These are phyloP conservation scores for Chlorella sp. DNA, from an alignment of 139 green algal species.

Conservation along the genomic window DNA sequence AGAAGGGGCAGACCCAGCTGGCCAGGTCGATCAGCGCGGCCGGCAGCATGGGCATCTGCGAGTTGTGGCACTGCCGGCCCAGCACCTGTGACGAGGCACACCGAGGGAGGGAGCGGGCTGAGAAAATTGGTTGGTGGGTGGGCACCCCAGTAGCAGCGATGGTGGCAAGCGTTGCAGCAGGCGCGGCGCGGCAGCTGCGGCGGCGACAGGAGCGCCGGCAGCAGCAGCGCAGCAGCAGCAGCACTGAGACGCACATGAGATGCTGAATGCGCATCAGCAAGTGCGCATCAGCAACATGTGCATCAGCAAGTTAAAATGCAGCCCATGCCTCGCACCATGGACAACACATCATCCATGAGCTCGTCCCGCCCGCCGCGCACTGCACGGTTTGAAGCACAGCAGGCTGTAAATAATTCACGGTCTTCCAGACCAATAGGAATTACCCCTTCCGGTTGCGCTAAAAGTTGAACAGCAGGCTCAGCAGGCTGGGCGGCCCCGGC, in stretches of 20 bases:
- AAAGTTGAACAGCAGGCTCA: too few relatives aligned
- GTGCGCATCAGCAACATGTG: not conserved
- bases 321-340: slow-evolving; percentile 30
- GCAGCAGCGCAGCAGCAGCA: not conserved
- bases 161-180: too few relatives aligned
- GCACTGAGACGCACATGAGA: not conserved
- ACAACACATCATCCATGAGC: slow-evolving; percentile 62
- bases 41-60: slow-evolving; percentile 57
- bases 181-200: too few relatives aligned
- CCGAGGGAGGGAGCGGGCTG: not conserved
- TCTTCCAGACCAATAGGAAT: too few relatives aligned
- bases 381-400: not conserved
- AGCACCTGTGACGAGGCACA: not conserved
- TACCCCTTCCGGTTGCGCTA: too few relatives aligned
- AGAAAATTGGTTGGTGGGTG: too few relatives aligned
- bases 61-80: slow-evolving; percentile 23
- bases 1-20: slow-evolving; percentile 63
- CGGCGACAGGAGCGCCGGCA: too few relatives aligned
- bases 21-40: slow-evolving; percentile 52
- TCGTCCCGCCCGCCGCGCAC: slow-evolving; percentile 52
- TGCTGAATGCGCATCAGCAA: too few relatives aligned
- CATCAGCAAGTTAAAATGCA: not conserved
- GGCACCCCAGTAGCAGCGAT: too few relatives aligned
- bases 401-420: too few relatives aligned
- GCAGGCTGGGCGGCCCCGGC: too few relatives aligned